A percentile compares a stretch with the other conserved stretches of the same genome.
phyloP scores from a whole-genome alignment of 1,284 basidiomycete genomes.

The Malassezia caprae region DNA sequence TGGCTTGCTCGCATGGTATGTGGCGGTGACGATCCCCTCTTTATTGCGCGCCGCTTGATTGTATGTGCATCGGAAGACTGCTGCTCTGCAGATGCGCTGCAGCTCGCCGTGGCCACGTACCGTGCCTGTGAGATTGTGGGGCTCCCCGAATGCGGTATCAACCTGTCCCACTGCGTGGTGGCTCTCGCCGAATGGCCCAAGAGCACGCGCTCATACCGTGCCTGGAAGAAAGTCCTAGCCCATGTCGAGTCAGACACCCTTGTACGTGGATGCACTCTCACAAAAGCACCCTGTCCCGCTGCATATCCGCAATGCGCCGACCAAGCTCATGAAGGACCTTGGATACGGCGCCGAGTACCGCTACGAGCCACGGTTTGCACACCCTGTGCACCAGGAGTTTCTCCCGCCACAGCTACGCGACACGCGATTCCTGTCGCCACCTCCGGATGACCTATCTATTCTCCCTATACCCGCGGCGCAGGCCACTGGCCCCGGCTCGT shows the following conservation, averaged over 20 bases:
- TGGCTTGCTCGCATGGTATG: constrained; percentile 54
- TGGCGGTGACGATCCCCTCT: constrained; percentile 76
- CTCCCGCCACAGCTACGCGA: constrained; percentile 50
- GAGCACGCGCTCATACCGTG: constrained; percentile 56
- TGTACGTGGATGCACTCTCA: constrained; percentile 38
- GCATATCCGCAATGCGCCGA: constrained; percentile 76
- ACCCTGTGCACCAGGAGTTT: constrained; percentile 52
- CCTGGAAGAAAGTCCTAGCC: constrained; percentile 36
- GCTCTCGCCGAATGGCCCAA: constrained; percentile 75
- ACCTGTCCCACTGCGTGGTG: constrained; percentile 65
- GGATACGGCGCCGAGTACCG: constrained; percentile 55
- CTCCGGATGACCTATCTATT: constrained; percentile 28
- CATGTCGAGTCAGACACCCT: constrained; percentile 29
- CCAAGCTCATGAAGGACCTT: constrained; percentile 67
- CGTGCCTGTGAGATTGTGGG: constrained; percentile 57
- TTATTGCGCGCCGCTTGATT: constrained; percentile 68
- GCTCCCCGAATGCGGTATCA: constrained; percentile 56
- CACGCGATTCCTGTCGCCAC: constrained; percentile 54
- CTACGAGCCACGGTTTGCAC: constrained; percentile 70
- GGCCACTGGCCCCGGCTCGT: constrained; percentile 30
- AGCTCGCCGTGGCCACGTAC: constrained; percentile 38
- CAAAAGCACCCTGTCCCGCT: constrained; percentile 59
- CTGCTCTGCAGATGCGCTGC: constrained; percentile 59
- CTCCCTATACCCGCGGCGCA: constrained; percentile 4
- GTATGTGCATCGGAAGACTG: constrained; percentile 79